Conservation (phyloP, 2,329 filamentous ascomycete species). For the Mycosphaerelloides madeirae region DNA sequence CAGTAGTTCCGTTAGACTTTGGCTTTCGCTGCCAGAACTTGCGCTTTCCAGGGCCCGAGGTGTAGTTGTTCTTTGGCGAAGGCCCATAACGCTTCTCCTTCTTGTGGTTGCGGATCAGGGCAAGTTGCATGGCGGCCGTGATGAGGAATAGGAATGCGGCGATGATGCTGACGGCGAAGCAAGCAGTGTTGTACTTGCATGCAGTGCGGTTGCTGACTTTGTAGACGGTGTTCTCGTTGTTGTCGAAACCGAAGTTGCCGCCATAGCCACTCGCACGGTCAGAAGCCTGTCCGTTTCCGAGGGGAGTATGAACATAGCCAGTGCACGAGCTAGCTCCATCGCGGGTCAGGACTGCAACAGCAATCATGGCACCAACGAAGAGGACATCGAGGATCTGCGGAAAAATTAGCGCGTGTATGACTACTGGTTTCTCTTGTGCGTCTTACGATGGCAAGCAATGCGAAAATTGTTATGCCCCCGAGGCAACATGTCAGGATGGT, state of each 20-base stretch:
- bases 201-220: slow-evolving; percentile 51
- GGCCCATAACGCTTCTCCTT: slow-evolving; percentile 70
- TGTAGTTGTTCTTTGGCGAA: slow-evolving; percentile 63
- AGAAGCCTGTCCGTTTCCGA: slow-evolving; percentile 59
- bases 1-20: slow-evolving; percentile 21
- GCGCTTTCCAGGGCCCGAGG: slow-evolving; percentile 51
- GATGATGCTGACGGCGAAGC: slow-evolving; percentile 72
- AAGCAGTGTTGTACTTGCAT: slow-evolving; percentile 72
- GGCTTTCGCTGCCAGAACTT: slow-evolving; percentile 32
- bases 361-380: slow-evolving; percentile 74
- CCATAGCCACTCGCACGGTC: slow-evolving; percentile 47
- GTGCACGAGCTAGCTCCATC: slow-evolving; percentile 63
- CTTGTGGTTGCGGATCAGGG: slow-evolving; percentile 65
- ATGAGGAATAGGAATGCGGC: slow-evolving; percentile 73
- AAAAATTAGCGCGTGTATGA: neutral
- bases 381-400: slow-evolving; percentile 62
- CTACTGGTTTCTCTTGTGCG: neutral
- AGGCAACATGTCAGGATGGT: slow-evolving; percentile 73
- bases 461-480: slow-evolving; percentile 68
- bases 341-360: slow-evolving; percentile 70
- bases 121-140: slow-evolving; percentile 64
- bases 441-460: slow-evolving; percentile 58
- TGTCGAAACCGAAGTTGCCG: slow-evolving; percentile 40
- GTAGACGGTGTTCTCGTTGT: slow-evolving; percentile 41
- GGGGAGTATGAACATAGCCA: slow-evolving; percentile 59